A percentile compares a stretch with the other conserved stretches of the same genome.
Evolutionary conservation across 2,329 filamentous ascomycete species (phyloP).

Genomic region (Amauroascus verrucosus): DNA sequence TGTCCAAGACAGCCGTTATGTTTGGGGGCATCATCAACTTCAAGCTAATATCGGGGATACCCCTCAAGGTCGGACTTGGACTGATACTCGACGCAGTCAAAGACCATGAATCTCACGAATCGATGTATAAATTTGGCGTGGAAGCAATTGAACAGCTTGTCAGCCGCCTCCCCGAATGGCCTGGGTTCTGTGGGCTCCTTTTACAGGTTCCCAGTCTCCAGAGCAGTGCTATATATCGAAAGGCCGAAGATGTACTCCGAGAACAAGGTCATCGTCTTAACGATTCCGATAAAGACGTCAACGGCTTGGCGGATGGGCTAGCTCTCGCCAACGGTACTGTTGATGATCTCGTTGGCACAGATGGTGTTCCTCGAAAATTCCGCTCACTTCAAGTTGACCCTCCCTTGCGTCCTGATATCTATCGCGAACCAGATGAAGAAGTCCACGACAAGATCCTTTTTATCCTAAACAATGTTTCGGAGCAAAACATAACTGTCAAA

Average conservation of each 20-base stretch:
- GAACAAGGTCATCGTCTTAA: constrained; percentile 53
- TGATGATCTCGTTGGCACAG: constrained; percentile 51
- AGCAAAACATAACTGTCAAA: constrained; percentile 75
- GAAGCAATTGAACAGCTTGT: constrained; percentile 88
- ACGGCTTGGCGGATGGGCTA: constrained; percentile 36
- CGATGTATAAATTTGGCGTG: constrained; percentile 97
- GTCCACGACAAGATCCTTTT: constrained; percentile 91
- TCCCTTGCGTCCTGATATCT: constrained; percentile 51
- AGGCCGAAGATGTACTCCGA: constrained; percentile 68
- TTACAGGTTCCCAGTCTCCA: constrained; percentile 71
- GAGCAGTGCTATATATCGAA: constrained; percentile 72
- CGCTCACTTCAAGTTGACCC: constrained; percentile 66
- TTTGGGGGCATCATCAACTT: constrained; percentile 96
- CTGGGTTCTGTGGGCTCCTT: constrained; percentile 81
- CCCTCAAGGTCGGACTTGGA: constrained; percentile 83
- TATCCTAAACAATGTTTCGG: constrained; percentile 90
- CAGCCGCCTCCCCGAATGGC: constrained; percentile 78
- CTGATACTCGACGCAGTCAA: constrained; percentile 97
- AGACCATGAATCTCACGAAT: constrained; percentile 68
- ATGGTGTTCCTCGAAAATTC: constrained; percentile 62
- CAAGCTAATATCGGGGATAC: constrained; percentile 78
- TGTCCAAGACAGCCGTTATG: constrained; percentile 89
- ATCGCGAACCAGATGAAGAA: constrained; percentile 73
- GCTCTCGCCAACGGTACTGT: constrained; percentile 58
- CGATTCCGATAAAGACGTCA: constrained; percentile 41